A percentile compares a stretch with the other conserved stretches of the same genome.
These are phyloP conservation scores for Gremmenia infestans DNA, from an alignment of 2,329 filamentous ascomycete species.

Conservation along the genomic window DNA sequence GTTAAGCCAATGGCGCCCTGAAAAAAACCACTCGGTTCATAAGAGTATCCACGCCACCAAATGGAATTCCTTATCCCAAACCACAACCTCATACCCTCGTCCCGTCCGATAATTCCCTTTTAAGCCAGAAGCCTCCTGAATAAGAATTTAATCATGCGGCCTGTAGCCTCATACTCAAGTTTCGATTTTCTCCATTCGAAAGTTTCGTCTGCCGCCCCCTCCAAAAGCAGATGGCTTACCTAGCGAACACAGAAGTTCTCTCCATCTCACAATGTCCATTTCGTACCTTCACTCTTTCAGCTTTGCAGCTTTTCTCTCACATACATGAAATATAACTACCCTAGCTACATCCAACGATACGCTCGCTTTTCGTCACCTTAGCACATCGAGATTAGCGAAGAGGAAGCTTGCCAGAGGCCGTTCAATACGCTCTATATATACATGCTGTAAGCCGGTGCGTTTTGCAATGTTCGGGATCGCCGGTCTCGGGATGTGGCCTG, in stretches of 20 bases:
- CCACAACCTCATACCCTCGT: too few species aligned
- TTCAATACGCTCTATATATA: neutral
- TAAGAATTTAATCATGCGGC: too few species aligned
- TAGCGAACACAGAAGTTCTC: neutral
- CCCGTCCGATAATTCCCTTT: too few species aligned
- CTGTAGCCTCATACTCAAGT: neutral
- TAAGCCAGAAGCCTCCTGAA: too few species aligned
- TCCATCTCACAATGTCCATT: neutral
- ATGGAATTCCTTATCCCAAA: too few species aligned
- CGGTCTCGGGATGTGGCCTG: neutral
- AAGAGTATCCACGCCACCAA: too few species aligned
- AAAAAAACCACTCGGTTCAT: too few species aligned
- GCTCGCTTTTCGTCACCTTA: neutral
- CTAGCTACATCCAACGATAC: neutral
- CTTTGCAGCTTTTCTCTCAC: too few species aligned
- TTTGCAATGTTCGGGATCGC: neutral
- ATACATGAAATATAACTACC: too few species aligned
- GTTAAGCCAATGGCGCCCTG: too few species aligned
- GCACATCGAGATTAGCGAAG: neutral
- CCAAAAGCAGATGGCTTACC: neutral
- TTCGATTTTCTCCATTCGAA: neutral
- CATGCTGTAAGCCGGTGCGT: constrained; percentile 2
- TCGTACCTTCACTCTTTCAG: neutral
- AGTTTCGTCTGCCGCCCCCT: neutral
- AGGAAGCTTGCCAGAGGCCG: neutral